phyloP scores from a whole-genome alignment of 768 basidiomycete genomes.

The Rhodotorula babjevae region DNA sequence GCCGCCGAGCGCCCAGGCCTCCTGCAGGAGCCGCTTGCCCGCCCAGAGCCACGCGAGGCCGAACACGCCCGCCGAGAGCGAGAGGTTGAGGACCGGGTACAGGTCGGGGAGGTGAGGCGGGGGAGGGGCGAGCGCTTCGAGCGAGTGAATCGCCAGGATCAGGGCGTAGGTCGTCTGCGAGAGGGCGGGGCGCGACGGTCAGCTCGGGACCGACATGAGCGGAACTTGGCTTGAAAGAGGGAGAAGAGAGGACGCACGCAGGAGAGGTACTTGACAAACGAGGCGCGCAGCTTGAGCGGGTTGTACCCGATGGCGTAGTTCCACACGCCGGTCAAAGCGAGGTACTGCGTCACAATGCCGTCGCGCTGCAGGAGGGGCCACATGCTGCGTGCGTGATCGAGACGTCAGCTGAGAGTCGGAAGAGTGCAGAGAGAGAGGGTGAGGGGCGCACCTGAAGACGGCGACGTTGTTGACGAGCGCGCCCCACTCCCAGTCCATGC shows the following conservation, averaged over 20 bases:
- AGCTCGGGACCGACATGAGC: no score
- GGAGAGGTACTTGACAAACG: conserved; percentile 51
- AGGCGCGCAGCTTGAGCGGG: conserved; percentile 53
- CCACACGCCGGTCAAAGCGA: conserved; percentile 67
- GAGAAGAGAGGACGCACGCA: conserved; percentile 28
- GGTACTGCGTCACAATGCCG: conserved; percentile 68
- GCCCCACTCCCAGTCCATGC: conserved; percentile 65
- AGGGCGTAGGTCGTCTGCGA: conserved; percentile 57
- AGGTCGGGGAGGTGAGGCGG: conserved; percentile 78
- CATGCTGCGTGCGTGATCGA: conserved; percentile 58
- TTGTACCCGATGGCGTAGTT: conserved; percentile 75
- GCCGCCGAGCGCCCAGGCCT: conserved; percentile 30
- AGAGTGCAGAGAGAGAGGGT: background rate
- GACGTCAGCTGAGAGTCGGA: background rate
- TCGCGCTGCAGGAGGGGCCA: conserved; percentile 82
- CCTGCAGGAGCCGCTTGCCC: conserved; percentile 15
- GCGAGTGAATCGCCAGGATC: conserved; percentile 58
- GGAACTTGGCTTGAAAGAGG: no score
- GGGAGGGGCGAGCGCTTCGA: conserved; percentile 61
- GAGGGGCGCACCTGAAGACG: conserved; percentile 67
- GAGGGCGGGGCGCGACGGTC: no score
- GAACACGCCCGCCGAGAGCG: conserved; percentile 75
- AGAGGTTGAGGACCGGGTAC: conserved; percentile 76
- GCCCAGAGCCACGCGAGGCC: conserved; percentile 75
- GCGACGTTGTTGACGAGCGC: conserved; percentile 74